Conservation (phyloP, 2,329 filamentous ascomycete genomes). For the Akanthomyces muscarius region DNA sequence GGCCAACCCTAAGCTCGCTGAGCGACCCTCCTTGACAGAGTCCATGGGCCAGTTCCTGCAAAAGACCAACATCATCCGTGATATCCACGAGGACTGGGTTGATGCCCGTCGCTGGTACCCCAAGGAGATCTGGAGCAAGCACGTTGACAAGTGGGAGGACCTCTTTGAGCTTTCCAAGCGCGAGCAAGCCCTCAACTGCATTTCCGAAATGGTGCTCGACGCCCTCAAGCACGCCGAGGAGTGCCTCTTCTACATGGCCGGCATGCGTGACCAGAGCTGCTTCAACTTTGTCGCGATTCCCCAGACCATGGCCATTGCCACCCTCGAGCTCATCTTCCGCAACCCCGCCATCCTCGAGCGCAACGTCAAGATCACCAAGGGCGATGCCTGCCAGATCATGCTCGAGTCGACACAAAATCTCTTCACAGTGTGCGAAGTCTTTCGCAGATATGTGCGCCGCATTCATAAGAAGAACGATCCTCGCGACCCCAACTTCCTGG, state of each 20-base stretch:
- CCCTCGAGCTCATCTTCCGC: slow-evolving; percentile 84
- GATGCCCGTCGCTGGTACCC: slow-evolving; percentile 93
- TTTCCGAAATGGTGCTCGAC: slow-evolving; percentile 91
- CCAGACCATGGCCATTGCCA: slow-evolving; percentile 95
- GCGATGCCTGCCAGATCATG: slow-evolving; percentile 89
- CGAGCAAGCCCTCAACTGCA: slow-evolving; percentile 75
- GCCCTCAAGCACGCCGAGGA: slow-evolving; percentile 84
- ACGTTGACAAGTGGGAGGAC: slow-evolving; percentile 85
- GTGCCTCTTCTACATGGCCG: slow-evolving; percentile 96
- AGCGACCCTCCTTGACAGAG: slow-evolving; percentile 77
- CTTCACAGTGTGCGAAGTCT: slow-evolving; percentile 72
- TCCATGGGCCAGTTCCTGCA: slow-evolving; percentile 98
- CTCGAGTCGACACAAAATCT: slow-evolving; percentile 89
- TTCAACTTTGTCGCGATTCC: slow-evolving; percentile 99
- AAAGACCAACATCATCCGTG: slow-evolving; percentile 98
- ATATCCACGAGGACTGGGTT: slow-evolving; percentile 83
- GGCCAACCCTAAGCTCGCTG: slow-evolving; percentile 78
- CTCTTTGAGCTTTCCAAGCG: slow-evolving; percentile 79
- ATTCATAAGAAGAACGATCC: slow-evolving; percentile 95
- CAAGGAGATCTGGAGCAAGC: slow-evolving; percentile 93
- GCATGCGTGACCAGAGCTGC: slow-evolving; percentile 89
- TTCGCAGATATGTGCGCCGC: slow-evolving; percentile 69
- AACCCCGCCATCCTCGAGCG: slow-evolving; percentile 81
- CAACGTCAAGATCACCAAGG: slow-evolving; percentile 96
- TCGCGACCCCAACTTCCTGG: slow-evolving; percentile 84